Percentiles rank a stretch among this genome's conserved stretches.
Evolutionary conservation across 495 filamentous ascomycete species (phyloP).

Genomic region (Neurospora africana): DNA sequence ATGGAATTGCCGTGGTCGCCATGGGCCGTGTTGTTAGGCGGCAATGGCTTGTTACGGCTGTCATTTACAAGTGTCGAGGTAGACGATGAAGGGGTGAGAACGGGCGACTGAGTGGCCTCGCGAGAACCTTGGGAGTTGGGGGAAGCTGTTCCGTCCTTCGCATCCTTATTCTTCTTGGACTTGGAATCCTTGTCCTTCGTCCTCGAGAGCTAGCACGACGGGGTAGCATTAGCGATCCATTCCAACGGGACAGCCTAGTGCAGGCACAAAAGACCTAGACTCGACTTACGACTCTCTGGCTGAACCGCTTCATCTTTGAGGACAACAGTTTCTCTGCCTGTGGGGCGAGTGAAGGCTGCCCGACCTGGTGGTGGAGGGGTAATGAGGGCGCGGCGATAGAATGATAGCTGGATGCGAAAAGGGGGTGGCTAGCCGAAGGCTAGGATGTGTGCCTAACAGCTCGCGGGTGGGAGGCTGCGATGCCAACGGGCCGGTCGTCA

Average conservation of each 20-base stretch:
- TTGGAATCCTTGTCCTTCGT: conserved; percentile 86
- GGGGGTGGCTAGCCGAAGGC: conserved; percentile 1
- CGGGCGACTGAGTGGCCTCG: conserved; percentile 46
- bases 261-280: conserved; percentile 5
- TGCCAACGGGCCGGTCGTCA: background rate
- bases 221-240: conserved; percentile 3
- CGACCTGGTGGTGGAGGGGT: conserved; percentile 19
- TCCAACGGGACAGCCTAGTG: conserved; percentile 8
- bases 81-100: conserved; percentile 68
- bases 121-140: conserved; percentile 51
- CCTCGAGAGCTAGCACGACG: conserved; percentile 73
- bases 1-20: conserved; percentile 33
- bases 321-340: conserved; percentile 30
- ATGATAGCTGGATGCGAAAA: background rate
- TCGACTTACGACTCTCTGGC: conserved; percentile 88
- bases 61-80: conserved; percentile 72
- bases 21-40: conserved; percentile 52
- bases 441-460: background rate
- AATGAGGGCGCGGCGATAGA: background rate
- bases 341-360: conserved; percentile 25
- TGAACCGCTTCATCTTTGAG: conserved; percentile 89
- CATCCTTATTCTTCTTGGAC: conserved; percentile 86
- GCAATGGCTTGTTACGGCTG: conserved; percentile 68
- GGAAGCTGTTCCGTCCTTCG: conserved; percentile 66
- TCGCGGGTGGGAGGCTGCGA: background rate